phyloP scores from a whole-genome alignment of 805 yeast species.

The Candida berthetii region DNA sequence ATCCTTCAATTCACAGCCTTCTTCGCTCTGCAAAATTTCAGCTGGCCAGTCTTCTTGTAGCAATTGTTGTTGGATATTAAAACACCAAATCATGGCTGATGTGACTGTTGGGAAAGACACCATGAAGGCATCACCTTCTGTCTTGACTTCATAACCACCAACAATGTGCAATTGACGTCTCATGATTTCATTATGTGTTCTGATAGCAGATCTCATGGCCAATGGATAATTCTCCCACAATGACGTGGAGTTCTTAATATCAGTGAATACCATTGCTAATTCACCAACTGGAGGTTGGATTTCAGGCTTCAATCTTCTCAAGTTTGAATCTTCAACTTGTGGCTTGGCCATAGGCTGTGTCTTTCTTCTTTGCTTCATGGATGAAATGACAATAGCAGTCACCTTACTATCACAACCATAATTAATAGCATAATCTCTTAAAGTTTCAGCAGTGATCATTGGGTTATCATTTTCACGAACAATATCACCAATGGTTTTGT shows the following conservation, averaged over 20 bases:
- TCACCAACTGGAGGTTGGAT: conserved; percentile 94
- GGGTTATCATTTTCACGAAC: conserved; percentile 80
- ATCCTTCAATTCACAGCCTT: conserved; percentile 78
- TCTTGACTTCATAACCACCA: conserved; percentile 97
- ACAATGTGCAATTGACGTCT: conserved; percentile 85
- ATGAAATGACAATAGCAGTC: conserved; percentile 73
- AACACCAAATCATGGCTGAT: conserved; percentile 89
- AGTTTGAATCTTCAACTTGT: conserved; percentile 67
- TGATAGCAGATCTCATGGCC: conserved; percentile 96
- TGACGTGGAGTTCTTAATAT: conserved; percentile 88
- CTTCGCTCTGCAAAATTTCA: conserved; percentile 78
- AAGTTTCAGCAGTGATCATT: conserved; percentile 84
- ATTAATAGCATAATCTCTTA: conserved; percentile 90
- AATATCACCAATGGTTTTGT: conserved; percentile 86
- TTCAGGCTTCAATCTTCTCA: conserved; percentile 82
- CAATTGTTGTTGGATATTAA: conserved; percentile 81
- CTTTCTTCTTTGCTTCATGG: conserved; percentile 42
- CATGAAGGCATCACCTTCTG: conserved; percentile 99
- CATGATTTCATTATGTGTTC: conserved; percentile 91
- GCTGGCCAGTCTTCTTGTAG: conserved; percentile 93
- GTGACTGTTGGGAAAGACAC: conserved; percentile 93
- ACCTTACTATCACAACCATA: conserved; percentile 81
- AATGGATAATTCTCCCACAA: conserved; percentile 91
- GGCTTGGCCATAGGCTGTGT: conserved; percentile 32
- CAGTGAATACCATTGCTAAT: conserved; percentile 94